A percentile compares a stretch with the other conserved stretches of the same genome.
Evolutionary conservation across 139 green algal genomes (phyloP).

Genomic region (Chlorella sp.): DNA sequence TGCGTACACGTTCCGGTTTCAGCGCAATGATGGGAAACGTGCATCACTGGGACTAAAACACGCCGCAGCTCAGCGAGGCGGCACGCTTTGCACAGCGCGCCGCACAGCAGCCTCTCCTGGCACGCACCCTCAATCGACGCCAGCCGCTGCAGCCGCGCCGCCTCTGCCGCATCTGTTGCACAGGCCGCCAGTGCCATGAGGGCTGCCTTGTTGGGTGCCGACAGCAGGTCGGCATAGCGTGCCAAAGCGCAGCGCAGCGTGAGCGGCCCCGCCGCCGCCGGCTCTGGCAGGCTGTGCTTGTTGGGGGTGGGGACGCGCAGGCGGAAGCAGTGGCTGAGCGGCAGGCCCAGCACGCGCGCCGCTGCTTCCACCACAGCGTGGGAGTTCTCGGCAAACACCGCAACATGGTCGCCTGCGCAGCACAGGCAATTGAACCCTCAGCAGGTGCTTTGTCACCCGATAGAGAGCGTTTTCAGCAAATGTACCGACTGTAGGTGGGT

Average conservation of each 20-base stretch:
- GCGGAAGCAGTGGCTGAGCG: constrained; percentile 34
- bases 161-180: constrained; percentile 63
- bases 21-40: not conserved
- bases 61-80: not conserved
- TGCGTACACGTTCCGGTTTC: too few species aligned
- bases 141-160: constrained; percentile 67
- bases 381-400: constrained; percentile 84
- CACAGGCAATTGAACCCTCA: too few species aligned
- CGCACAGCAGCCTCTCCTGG: not conserved
- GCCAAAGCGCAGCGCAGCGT: constrained; percentile 75
- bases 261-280: constrained; percentile 54
- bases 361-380: constrained; percentile 69
- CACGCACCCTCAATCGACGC: constrained; percentile 59
- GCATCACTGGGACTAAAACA: not conserved
- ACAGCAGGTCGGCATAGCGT: constrained; percentile 84
- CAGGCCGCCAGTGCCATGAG: constrained; percentile 80
- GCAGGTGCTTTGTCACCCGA: too few species aligned
- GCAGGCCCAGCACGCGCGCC: constrained; percentile 66
- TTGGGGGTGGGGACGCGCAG: constrained; percentile 48
- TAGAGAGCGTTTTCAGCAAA: too few species aligned
- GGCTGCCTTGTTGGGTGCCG: constrained; percentile 74
- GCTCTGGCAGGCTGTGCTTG: constrained; percentile 17
- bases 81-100: not conserved
- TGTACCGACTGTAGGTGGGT: too few species aligned
- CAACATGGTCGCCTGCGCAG: constrained; percentile 94